Percentiles rank a stretch among this genome's conserved stretches.
These are phyloP conservation scores for Pugionium dolabratum DNA, from an alignment of 345 rosid species.

Conservation along the genomic window DNA sequence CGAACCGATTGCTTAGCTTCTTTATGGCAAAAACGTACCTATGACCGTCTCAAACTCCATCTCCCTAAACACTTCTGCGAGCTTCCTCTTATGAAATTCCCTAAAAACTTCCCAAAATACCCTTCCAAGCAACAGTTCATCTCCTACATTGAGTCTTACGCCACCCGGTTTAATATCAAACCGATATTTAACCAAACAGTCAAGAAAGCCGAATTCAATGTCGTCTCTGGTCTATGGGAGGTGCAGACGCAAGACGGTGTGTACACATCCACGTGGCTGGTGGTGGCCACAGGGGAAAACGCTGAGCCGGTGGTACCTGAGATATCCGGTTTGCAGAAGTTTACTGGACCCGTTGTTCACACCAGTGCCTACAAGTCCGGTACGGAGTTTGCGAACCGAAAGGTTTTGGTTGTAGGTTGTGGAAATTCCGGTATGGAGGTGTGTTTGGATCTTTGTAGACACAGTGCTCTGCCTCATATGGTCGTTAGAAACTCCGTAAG, in stretches of 20 bases:
- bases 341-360: constrained; percentile 56
- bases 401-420: constrained; percentile 78
- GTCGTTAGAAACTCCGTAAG: constrained; percentile 67
- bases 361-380: constrained; percentile 72
- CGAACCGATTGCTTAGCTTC: constrained; percentile 75
- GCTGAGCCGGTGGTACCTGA: constrained; percentile 79
- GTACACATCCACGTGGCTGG: constrained; percentile 65
- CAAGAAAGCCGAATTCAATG: constrained; percentile 57
- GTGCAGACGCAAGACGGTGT: constrained; percentile 56
- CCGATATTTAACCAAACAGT: constrained; percentile 72
- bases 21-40: constrained; percentile 73
- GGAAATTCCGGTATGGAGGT: constrained; percentile 97
- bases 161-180: constrained; percentile 57
- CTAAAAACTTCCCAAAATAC: constrained; percentile 67
- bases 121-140: constrained; percentile 73
- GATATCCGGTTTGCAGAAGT: constrained; percentile 54
- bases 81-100: constrained; percentile 73
- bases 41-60: constrained; percentile 87
- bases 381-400: constrained; percentile 45
- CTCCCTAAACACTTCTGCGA: constrained; percentile 85
- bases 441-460: constrained; percentile 70
- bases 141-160: constrained; percentile 73
- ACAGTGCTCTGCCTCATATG: constrained; percentile 64
- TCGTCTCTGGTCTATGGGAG: constrained; percentile 53
- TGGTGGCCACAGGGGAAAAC: constrained; percentile 85